These are phyloP conservation scores for Zea luxurians DNA, from an alignment of 176 grass and related monocot genomes.

Conservation along the genomic window DNA sequence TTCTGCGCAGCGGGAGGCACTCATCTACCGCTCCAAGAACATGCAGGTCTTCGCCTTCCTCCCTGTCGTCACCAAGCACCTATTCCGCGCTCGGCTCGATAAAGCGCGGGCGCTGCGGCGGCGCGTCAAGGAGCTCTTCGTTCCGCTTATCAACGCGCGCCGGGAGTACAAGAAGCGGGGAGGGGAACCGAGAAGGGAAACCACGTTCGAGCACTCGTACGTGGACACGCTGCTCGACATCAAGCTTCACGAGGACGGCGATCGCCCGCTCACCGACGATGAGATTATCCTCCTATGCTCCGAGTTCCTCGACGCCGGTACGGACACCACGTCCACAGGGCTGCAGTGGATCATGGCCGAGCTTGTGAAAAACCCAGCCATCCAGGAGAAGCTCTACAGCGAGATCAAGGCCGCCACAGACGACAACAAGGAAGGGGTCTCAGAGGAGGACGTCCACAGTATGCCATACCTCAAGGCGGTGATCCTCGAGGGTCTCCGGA, in stretches of 20 bases:
- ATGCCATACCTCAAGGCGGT: conserved; percentile 71
- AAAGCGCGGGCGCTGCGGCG: conserved; percentile 4
- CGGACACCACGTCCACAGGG: conserved; percentile 66
- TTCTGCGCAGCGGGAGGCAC: conserved; percentile 10
- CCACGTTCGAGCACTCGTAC: conserved; percentile 55
- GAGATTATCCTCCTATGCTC: conserved; percentile 52
- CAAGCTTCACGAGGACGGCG: conserved; percentile 44
- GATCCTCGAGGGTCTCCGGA: conserved; percentile 58
- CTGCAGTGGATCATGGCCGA: conserved; percentile 87
- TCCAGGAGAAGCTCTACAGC: conserved; percentile 44
- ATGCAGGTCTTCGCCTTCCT: conserved; percentile 40
- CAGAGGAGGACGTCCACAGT: conserved; percentile 48
- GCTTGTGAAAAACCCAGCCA: conserved; percentile 56
- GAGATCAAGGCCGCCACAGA: conserved; percentile 33
- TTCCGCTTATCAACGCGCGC: conserved; percentile 49
- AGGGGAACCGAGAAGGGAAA: neutral
- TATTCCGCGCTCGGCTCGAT: conserved; percentile 43
- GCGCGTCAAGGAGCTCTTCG: conserved; percentile 31
- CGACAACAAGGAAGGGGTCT: conserved; percentile 25
- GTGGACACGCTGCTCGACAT: conserved; percentile 71
- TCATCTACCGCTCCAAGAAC: conserved; percentile 18
- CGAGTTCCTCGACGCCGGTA: conserved; percentile 71
- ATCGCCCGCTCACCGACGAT: conserved; percentile 42
- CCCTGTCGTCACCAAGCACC: conserved; percentile 41
- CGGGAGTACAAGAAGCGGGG: conserved; percentile 35